Evolutionary conservation across 192 early-diverging fungal genomes (phyloP).

Genomic region (Coemansia sp.): DNA sequence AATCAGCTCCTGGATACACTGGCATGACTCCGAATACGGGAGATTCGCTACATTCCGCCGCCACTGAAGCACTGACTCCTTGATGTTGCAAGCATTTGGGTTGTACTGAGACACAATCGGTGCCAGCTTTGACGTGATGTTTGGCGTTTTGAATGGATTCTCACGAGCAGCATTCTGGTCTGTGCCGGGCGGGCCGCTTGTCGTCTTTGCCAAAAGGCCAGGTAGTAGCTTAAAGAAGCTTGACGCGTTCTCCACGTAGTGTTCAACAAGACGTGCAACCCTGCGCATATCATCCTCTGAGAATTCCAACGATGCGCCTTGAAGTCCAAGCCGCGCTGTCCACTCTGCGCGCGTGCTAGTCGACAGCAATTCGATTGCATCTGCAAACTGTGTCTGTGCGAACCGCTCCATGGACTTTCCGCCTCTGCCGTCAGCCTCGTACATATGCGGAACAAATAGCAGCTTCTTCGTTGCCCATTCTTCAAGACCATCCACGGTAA

Average conservation of each 20-base stretch:
- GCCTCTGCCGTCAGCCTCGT: constrained; percentile 1
- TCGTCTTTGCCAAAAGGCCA: neutral
- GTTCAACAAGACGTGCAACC: constrained; percentile 22
- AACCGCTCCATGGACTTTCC: constrained; percentile 6
- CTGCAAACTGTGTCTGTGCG: constrained; percentile 19
- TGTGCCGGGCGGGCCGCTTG: neutral
- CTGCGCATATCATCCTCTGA: constrained; percentile 36
- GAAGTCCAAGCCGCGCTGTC: constrained; percentile 18
- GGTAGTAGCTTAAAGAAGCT: constrained; percentile 24
- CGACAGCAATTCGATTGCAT: constrained; percentile 19
- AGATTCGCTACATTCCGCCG: constrained; percentile 28
- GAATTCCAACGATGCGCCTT: neutral
- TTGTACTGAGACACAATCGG: constrained; percentile 31
- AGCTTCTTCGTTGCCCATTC: constrained; percentile 15
- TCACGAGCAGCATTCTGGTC: neutral
- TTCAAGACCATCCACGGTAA: constrained; percentile 11
- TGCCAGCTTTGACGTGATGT: constrained; percentile 27
- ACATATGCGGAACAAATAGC: constrained; percentile 38
- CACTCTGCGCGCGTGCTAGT: neutral
- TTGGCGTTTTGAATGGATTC: constrained; percentile 28
- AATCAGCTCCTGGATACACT: constrained; percentile 31
- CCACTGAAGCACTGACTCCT: constrained; percentile 28
- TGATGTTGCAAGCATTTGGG: constrained; percentile 28
- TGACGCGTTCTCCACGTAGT: constrained; percentile 24
- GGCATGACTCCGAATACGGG: constrained; percentile 25